Evolutionary conservation across 1,139 yeast genomes (phyloP), one percentile per base, ranked within the genome.

Genomic region (Magnusiomyces fungicola): DNA sequence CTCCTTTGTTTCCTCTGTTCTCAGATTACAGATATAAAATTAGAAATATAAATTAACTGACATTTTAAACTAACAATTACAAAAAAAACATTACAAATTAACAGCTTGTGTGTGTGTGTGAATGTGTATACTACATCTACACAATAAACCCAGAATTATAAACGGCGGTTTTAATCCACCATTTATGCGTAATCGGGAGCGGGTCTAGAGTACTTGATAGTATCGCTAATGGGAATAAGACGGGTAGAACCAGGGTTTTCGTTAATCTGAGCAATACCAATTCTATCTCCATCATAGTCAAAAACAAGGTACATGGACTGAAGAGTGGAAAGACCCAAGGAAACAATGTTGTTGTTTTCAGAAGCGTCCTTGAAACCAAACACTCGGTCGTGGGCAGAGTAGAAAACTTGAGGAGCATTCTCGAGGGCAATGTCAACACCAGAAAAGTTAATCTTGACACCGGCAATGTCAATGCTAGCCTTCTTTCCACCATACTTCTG

Each of bases 281-380:
- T 25, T n/a, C 30, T 27, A n/a, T 39, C 43, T 4, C 19, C 43
- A 23, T 39, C 43, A n/a, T 24, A 39, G 19, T 39, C 43, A 25
- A 24, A 39, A 25, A 39, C 43, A 24, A 39, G 32, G 25, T 39
- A 39, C 43, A 39, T 39, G 21, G 30, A 24, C 30, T 39, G n/a
- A 5, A 39, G 16, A 12, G 25, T 16, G 14, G 29, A 24, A 23
- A 27, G 6, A 25, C 43, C 43, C 12, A 39, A 24, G 5, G 21
- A 12, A 7, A 21, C 7, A n/a, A 39, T 22, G 22, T 14, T 14
- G 14, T 24, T 24, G 22, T 23, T 12, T 3, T 24, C 43, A 16
- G 43, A 24, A 23, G 14, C 25, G 30, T 30, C 25, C 22, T 5
- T n/a, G 29, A 39, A 24, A 2, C 43, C 43, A 39, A 39, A 39